Base-by-base conservation (phyloP, 2,329 filamentous ascomycete species). In the Sporothrix protearum region DNA sequence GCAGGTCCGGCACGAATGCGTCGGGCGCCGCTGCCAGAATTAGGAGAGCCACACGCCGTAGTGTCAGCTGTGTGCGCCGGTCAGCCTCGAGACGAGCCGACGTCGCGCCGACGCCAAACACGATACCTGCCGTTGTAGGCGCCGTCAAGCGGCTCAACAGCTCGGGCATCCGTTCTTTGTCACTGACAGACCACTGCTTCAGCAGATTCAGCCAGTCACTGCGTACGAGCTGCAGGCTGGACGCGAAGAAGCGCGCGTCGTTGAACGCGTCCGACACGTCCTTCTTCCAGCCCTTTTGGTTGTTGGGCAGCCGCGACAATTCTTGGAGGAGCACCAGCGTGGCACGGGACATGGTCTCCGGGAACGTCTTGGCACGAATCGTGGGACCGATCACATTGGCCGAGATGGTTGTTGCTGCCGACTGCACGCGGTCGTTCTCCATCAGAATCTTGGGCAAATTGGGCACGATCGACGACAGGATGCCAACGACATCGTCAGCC, bases 21-120 rank as follows among this genome's bases (percentile, higher is more conserved):
- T 99, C 95, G 68, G 89, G 85, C 2, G 88, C 88, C 5, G 90
- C 89, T 0, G 94, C 91, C 6, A 98, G 85, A 19, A 98, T 83
- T 12, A 99, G 84, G 1, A 94, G 86, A 4, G 94, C 89, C 63
- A 96, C 89, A 63, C 96, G 88, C 14, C 94, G 91, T 22, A 99
- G 86, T 75, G 94, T 97, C 39, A 97, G 86, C 80, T 98, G 95
- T 0, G 94, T 94, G 81, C 91, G 96, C 72, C 94, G 91, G 80
- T 99, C 96, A 6, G 96, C 94, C 81, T 99, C 96, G n/a, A 96
- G 87, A 72, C 96, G 87, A 47, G 96, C 96, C 57, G 94, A 96
- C 28, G 93, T 94, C 7, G 96, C 96, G 12, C 96, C 96, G 0
- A 99, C 96, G n/a, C 96, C 96, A 77, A 99, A 99, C 79, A 99